Conservation (phyloP, 148 eudicot genomes). For the Silene conica region DNA sequence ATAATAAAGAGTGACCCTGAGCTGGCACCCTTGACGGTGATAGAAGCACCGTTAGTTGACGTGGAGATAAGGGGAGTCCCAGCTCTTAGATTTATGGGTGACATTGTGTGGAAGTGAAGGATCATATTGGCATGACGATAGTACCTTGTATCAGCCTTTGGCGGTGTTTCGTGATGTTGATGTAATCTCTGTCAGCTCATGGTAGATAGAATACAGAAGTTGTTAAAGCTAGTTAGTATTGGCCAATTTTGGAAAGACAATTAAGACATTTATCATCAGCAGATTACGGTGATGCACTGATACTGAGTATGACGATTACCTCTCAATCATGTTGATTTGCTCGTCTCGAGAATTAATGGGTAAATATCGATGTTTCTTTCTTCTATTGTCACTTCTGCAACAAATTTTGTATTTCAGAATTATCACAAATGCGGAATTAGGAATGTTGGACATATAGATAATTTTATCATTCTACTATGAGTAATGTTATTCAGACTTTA, state of each 20-base stretch:
- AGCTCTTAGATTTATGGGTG: slow-evolving; percentile 92
- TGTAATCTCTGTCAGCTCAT: not conserved
- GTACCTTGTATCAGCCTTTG: not conserved
- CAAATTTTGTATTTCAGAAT: too few relatives aligned
- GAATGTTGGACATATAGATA: too few relatives aligned
- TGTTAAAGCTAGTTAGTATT: not conserved
- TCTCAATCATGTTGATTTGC: not conserved
- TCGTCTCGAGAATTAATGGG: not conserved
- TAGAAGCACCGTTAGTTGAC: slow-evolving; percentile 91
- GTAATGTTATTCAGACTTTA: too few relatives aligned
- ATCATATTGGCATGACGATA: not conserved
- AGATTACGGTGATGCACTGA: not conserved
- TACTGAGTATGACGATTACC: too few relatives aligned
- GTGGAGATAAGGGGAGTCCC: slow-evolving; percentile 98
- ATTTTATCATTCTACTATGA: too few relatives aligned
- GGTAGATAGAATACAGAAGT: not conserved
- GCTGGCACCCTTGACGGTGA: slow-evolving; percentile 63
- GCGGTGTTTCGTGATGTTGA: not conserved
- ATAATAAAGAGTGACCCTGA: slow-evolving; percentile 65
- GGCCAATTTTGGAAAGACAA: slow-evolving; percentile 3
- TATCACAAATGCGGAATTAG: too few relatives aligned
- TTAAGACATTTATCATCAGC: not conserved
- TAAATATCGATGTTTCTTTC: too few relatives aligned
- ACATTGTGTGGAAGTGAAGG: slow-evolving; percentile 85
- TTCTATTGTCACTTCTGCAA: too few relatives aligned